Percentiles rank a stretch among this genome's conserved stretches.
Evolutionary conservation across 176 grass and related monocot genomes (phyloP).

Genomic region (Raddia distichophylla): DNA sequence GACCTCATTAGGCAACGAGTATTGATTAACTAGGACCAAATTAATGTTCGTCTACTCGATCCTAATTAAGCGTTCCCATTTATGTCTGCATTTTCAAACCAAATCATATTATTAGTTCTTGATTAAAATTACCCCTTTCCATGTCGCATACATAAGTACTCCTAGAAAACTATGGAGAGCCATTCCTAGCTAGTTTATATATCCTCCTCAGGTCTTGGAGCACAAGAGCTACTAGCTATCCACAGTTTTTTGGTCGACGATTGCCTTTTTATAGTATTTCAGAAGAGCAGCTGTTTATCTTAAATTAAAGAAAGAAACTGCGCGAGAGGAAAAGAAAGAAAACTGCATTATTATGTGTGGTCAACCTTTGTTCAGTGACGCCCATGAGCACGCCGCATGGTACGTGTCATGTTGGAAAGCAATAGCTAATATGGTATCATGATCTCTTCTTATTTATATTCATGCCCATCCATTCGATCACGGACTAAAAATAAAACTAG

Average conservation of each 20-base stretch:
- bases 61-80: not conserved
- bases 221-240: not conserved
- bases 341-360: not conserved
- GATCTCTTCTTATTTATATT: not conserved
- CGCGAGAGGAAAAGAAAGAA: not conserved
- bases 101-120: not conserved
- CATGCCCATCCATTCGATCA: not conserved
- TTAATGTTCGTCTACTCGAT: not conserved
- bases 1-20: not conserved
- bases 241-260: not conserved
- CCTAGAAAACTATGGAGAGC: not conserved
- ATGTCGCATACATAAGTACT: not conserved
- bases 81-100: not conserved
- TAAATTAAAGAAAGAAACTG: not conserved
- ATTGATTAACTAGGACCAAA: not conserved
- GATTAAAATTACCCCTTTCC: not conserved
- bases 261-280: not conserved
- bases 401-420: conserved; percentile 15
- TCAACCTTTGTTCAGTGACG: not conserved
- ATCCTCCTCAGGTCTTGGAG: not conserved
- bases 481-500: not conserved
- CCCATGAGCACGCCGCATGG: not conserved
- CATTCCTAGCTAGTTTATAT: not conserved
- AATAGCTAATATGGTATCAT: not conserved
- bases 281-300: not conserved